Percentiles rank a stretch among this genome's conserved stretches.
These are phyloP conservation scores for Pleodorina starrii DNA, from an alignment of 139 green algal genomes.

Conservation along the genomic window DNA sequence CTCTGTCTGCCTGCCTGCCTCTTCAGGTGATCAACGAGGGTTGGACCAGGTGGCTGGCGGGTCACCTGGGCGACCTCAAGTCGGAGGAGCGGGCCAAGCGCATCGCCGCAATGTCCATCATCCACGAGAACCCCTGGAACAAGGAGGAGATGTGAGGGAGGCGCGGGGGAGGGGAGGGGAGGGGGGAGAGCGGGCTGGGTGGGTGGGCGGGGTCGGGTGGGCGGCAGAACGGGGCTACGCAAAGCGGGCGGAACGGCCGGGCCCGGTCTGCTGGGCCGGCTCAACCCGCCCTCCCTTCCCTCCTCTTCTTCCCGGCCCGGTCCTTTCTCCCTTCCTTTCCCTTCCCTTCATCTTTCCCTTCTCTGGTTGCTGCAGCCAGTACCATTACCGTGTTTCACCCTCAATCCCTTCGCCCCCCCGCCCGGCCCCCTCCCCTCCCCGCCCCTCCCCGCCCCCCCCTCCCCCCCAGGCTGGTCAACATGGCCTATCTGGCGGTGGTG, in stretches of 20 bases:
- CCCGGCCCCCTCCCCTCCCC: too few species aligned
- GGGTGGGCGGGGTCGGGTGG: too few species aligned
- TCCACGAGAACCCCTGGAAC: conserved; percentile 90
- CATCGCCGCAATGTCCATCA: conserved; percentile 84
- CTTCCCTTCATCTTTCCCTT: neutral
- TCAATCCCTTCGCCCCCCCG: too few species aligned
- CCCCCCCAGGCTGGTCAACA: conserved; percentile 92
- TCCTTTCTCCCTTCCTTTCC: too few species aligned
- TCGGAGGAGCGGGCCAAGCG: conserved; percentile 59
- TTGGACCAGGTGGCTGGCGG: conserved; percentile 71
- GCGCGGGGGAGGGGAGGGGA: neutral
- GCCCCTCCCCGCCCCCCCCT: too few species aligned
- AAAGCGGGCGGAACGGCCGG: too few species aligned
- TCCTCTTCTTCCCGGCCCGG: too few species aligned
- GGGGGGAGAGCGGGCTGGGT: neutral
- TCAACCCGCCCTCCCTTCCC: too few species aligned
- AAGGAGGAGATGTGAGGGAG: conserved; percentile 85
- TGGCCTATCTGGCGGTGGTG: conserved; percentile 96
- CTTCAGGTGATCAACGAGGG: conserved; percentile 67
- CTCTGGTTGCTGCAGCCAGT: neutral
- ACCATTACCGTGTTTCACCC: too few species aligned
- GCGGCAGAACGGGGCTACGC: too few species aligned
- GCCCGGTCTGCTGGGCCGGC: too few species aligned
- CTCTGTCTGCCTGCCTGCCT: too few species aligned
- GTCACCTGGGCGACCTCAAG: conserved; percentile 55